A percentile compares a stretch with the other conserved stretches of the same genome.
Evolutionary conservation across 2,329 filamentous ascomycete genomes (phyloP).

Genomic region (Alternaria novae-zelandiae): DNA sequence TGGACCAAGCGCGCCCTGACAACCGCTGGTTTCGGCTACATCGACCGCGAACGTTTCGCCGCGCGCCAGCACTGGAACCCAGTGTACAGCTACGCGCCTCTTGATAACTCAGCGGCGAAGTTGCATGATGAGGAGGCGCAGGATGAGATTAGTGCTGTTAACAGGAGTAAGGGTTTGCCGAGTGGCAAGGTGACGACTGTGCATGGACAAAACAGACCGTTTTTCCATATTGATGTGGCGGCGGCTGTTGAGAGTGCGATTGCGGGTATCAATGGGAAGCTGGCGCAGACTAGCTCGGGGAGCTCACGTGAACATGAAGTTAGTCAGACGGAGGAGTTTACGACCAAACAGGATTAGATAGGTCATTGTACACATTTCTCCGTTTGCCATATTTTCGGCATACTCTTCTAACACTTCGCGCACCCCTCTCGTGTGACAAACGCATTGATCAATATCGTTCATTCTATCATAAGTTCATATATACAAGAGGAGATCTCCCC

Average conservation of each 20-base stretch:
- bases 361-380: neutral
- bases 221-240: slow-evolving; percentile 93
- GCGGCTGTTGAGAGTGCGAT: slow-evolving; percentile 88
- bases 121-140: slow-evolving; percentile 53
- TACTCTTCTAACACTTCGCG: neutral
- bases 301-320: slow-evolving; percentile 20
- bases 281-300: slow-evolving; percentile 25
- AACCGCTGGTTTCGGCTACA: slow-evolving; percentile 84
- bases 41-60: slow-evolving; percentile 59
- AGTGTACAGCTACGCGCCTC: slow-evolving; percentile 95
- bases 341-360: slow-evolving; percentile 21
- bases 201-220: slow-evolving; percentile 83
- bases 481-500: neutral
- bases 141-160: slow-evolving; percentile 26
- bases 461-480: slow-evolving; percentile 1
- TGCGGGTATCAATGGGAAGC: slow-evolving; percentile 68
- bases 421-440: neutral
- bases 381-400: neutral
- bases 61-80: slow-evolving; percentile 74
- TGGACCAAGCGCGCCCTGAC: slow-evolving; percentile 92
- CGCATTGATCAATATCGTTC: neutral
- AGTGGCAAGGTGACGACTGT: slow-evolving; percentile 67
- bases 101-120: slow-evolving; percentile 70
- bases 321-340: slow-evolving; percentile 15
- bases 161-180: slow-evolving; percentile 18